These are phyloP conservation scores for Candida xiaguanensis DNA, from an alignment of 805 yeast species.

Conservation along the genomic window DNA sequence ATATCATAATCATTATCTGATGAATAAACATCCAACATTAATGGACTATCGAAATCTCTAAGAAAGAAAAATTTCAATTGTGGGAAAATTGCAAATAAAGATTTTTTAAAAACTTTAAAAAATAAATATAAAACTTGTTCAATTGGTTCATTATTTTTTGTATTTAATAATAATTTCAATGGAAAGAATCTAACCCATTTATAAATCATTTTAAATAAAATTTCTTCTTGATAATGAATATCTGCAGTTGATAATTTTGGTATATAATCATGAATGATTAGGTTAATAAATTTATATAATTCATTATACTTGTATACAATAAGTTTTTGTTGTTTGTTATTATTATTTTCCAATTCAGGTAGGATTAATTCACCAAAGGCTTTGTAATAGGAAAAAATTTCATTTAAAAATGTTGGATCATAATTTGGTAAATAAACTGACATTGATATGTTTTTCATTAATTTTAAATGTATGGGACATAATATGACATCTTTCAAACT, in stretches of 20 bases:
- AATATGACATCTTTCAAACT: constrained; percentile 12
- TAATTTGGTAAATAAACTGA: constrained; percentile 35
- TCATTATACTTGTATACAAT: constrained; percentile 20
- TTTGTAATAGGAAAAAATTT: constrained; percentile 21
- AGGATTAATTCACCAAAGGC: constrained; percentile 18
- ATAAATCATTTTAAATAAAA: constrained; percentile 29
- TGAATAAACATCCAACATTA: constrained; percentile 34
- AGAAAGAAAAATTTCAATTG: constrained; percentile 38
- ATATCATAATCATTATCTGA: constrained; percentile 21
- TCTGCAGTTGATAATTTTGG: constrained; percentile 23
- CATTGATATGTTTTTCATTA: constrained; percentile 32
- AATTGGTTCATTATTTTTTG: constrained; percentile 22
- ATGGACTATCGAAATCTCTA: constrained; percentile 39
- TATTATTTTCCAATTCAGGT: background rate
- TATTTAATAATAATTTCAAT: constrained; percentile 20
- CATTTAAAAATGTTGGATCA: constrained; percentile 27
- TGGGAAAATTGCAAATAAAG: constrained; percentile 32
- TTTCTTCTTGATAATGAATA: constrained; percentile 28
- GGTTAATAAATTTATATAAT: constrained; percentile 20
- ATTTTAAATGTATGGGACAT: constrained; percentile 29
- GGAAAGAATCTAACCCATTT: constrained; percentile 36
- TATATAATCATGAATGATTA: constrained; percentile 22
- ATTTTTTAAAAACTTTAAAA: constrained; percentile 30
- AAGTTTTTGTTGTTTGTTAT: constrained; percentile 6
- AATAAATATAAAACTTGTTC: constrained; percentile 31